Conservation (phyloP, 2,329 filamentous ascomycete species). For the Ascochyta fabae region DNA sequence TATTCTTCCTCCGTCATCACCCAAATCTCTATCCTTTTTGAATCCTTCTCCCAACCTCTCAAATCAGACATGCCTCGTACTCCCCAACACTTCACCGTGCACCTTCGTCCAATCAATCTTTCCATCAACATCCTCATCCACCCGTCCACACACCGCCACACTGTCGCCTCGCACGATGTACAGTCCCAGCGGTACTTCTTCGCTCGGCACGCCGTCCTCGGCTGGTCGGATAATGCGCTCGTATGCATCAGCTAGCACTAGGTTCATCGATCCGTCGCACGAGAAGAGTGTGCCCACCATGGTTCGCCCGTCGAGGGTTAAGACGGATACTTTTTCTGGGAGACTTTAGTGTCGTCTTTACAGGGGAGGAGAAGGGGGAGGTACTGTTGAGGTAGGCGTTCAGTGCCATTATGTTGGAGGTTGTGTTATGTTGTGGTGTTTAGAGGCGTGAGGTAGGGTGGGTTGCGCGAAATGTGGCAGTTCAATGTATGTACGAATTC, state of each 20-base stretch:
- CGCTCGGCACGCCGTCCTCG: constrained; percentile 82
- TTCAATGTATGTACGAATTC: background rate
- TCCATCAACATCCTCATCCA: constrained; percentile 86
- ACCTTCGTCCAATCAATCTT: constrained; percentile 95
- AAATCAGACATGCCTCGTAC: constrained; percentile 72
- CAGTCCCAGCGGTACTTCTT: constrained; percentile 81
- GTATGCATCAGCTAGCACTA: constrained; percentile 81
- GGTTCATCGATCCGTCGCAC: constrained; percentile 90
- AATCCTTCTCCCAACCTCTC: background rate
- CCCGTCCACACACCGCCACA: constrained; percentile 85
- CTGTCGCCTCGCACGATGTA: constrained; percentile 95
- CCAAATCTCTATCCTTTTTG: background rate
- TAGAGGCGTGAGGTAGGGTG: background rate
- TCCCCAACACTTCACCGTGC: constrained; percentile 80
- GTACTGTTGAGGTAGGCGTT: constrained; percentile 54
- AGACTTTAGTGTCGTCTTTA: constrained; percentile 14
- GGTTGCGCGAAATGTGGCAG: background rate
- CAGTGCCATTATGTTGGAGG: constrained; percentile 46
- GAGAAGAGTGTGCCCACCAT: constrained; percentile 76
- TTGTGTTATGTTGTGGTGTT: background rate
- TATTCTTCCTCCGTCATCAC: background rate
- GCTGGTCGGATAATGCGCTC: constrained; percentile 89
- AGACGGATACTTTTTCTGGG: constrained; percentile 85
- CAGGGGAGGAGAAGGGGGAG: background rate
- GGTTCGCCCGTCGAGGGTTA: constrained; percentile 91